phyloP scores from a whole-genome alignment of 345 rosid species.

The Salix viminalis region DNA sequence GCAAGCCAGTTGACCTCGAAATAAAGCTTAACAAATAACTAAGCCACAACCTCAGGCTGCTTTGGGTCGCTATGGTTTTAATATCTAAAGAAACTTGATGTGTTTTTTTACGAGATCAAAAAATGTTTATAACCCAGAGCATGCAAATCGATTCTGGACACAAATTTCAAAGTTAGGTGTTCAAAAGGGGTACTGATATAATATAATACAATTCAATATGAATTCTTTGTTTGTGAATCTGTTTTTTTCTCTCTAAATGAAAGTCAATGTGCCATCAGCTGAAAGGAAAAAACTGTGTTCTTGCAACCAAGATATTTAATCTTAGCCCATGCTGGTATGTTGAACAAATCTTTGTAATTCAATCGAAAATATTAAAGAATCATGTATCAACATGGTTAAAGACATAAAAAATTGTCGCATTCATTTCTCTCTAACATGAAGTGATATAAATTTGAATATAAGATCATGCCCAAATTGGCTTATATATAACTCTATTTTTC shows the following conservation, averaged over 20 bases:
- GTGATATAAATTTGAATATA: too few species aligned
- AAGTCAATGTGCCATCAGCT: not conserved
- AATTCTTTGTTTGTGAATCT: not conserved
- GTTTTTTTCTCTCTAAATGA: not conserved
- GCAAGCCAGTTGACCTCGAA: not conserved
- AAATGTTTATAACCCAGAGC: not conserved
- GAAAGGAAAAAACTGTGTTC: not conserved
- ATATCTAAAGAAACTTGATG: not conserved
- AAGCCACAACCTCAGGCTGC: not conserved
- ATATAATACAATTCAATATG: not conserved
- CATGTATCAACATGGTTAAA: too few species aligned
- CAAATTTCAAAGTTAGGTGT: not conserved
- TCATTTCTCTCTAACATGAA: too few species aligned
- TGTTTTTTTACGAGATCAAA: not conserved
- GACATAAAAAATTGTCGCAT: too few species aligned
- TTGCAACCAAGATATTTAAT: too few species aligned
- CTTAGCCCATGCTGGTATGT: too few species aligned
- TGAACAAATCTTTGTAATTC: too few species aligned
- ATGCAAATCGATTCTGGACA: not conserved
- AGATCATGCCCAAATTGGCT: too few species aligned
- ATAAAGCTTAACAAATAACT: not conserved
- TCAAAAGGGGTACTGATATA: not conserved
- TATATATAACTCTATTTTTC: too few species aligned
- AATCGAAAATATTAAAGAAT: too few species aligned
- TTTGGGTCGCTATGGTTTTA: not conserved